Evolutionary conservation across 169 alveolate genomes (phyloP).

Genomic region (Fabrea salina): DNA sequence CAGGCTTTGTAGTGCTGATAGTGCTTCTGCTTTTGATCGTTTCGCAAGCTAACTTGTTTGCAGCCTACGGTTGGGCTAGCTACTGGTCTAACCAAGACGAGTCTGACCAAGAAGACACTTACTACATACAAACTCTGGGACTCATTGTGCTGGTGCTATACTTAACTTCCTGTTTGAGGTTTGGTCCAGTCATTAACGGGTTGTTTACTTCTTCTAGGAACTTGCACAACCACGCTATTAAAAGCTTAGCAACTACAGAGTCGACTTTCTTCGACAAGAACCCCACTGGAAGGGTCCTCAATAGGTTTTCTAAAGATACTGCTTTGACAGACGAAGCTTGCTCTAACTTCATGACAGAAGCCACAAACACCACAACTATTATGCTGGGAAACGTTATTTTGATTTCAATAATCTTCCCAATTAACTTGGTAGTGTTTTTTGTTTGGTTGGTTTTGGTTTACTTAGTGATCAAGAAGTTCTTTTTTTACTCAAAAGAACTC

Average conservation of each 20-base stretch:
- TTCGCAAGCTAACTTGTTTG: not conserved
- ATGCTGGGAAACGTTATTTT: not conserved
- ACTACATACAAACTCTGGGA: not conserved
- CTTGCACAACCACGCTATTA: not conserved
- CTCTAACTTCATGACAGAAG: not conserved
- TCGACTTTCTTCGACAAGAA: not conserved
- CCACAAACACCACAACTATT: not conserved
- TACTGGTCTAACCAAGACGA: not conserved
- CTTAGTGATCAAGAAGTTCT: not conserved
- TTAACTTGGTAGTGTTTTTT: not conserved
- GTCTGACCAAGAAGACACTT: not conserved
- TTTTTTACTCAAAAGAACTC: not conserved
- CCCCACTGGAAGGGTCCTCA: not conserved
- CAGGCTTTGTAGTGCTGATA: not conserved
- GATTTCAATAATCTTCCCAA: not conserved
- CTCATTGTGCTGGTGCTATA: not conserved
- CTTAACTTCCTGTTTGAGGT: not conserved
- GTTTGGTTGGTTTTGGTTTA: not conserved
- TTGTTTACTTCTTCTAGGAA: not conserved
- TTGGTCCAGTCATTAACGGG: not conserved
- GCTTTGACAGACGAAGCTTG: not conserved
- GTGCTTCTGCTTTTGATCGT: not conserved
- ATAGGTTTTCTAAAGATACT: constrained; percentile 15
- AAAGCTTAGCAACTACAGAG: not conserved
- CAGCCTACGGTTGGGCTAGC: not conserved